Evolutionary conservation across 2,329 filamentous ascomycete species (phyloP).

Genomic region (Atkinsonella texensis): DNA sequence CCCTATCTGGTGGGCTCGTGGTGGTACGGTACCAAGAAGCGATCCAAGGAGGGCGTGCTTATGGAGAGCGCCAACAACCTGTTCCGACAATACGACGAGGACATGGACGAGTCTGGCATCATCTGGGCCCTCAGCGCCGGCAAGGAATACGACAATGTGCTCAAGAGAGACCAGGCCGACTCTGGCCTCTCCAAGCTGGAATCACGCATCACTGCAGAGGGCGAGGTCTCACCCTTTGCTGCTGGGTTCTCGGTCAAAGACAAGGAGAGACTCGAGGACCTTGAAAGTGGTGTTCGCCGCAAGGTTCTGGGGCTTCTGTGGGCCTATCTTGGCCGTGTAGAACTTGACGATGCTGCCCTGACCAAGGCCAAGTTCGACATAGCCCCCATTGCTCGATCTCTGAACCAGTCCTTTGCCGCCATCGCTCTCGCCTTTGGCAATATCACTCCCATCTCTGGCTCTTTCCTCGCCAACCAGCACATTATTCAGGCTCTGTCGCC

Average conservation of each 20-base stretch:
- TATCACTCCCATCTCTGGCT: constrained; percentile 67
- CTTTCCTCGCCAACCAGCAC: constrained; percentile 73
- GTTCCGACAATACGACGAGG: constrained; percentile 85
- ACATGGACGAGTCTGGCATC: constrained; percentile 68
- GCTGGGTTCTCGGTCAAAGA: constrained; percentile 59
- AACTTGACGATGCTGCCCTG: constrained; percentile 65
- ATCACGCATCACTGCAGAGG: constrained; percentile 58
- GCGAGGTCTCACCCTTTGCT: constrained; percentile 37
- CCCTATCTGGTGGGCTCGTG: constrained; percentile 91
- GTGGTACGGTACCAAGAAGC: constrained; percentile 95
- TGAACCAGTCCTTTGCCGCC: constrained; percentile 77
- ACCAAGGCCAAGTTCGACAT: constrained; percentile 83
- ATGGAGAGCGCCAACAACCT: constrained; percentile 90
- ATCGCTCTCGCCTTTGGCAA: constrained; percentile 82
- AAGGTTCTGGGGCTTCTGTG: constrained; percentile 86
- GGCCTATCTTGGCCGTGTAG: constrained; percentile 85
- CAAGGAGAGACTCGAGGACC: constrained; percentile 60
- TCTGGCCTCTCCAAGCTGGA: constrained; percentile 74
- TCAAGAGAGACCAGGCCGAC: constrained; percentile 70
- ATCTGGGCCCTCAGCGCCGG: constrained; percentile 73
- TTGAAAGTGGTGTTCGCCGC: constrained; percentile 69
- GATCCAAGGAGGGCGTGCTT: constrained; percentile 86
- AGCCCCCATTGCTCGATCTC: constrained; percentile 70
- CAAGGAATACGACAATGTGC: constrained; percentile 67
- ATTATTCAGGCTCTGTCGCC: constrained; percentile 84